Base-by-base conservation (phyloP, 1,139 yeast genomes). In the Groenewaldozyma sp. region DNA sequence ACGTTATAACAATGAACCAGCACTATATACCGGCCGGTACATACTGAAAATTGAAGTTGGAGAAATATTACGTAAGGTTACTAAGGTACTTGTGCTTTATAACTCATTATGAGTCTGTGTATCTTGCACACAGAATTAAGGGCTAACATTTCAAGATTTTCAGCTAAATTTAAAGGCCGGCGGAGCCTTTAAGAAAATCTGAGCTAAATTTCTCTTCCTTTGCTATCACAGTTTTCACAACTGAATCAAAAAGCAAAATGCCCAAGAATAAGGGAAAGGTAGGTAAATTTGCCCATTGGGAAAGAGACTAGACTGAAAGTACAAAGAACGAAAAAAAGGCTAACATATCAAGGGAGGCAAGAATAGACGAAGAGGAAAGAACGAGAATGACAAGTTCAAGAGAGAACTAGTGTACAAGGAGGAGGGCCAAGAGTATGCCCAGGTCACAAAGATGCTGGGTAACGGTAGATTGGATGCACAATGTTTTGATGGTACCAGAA, bases 291-390 rank as follows among this genome's bases (percentile, higher is more conserved):
- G 7, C 11, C 11, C 11, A 22, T 22, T 22, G 11, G n/a, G 37
- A 33, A 17, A 18, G 29, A 44, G 45, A 50, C n/a, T n/a, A n/a
- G 51, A 37, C 52, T 53, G 43, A 48, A 48, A 36, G 49, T 43
- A 36, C 20, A 47, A 18, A 13, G n/a, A 13, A 13, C 7, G 5
- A 5, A 9, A 10, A 9, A 28, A 9, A n/a, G 9, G 27, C n/a
- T 9, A 7, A 9, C 14, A 17, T 16, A 20, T 9, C 6, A 31
- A 44, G 47, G 65, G 64, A 40, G 63, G 63, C 41, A 79, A 82
- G 73, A 88, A 87, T 66, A 84, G 96, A 73, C 84, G 97, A 78
- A 84, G 96, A 78, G 98, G 98, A 65, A 91, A 91, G 94, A 88
- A 87, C 65, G 95, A 81, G 63, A 78, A 78, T 64, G 82, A 76